Evolutionary conservation across 2,329 filamentous ascomycete species (phyloP).

Genomic region (Diaporthe velutina): DNA sequence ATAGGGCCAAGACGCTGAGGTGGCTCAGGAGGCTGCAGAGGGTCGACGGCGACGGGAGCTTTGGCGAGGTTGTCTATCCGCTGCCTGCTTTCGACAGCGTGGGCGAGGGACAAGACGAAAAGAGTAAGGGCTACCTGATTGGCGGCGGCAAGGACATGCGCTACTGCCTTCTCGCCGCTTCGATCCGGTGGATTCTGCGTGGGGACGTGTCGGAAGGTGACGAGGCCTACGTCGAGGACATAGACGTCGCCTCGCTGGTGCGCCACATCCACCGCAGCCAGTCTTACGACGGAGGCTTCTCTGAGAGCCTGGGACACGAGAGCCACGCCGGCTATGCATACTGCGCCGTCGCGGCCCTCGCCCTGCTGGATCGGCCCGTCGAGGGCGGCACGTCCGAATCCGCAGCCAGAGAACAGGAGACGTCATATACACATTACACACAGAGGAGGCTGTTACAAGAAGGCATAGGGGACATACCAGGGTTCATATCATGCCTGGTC

Average conservation of each 20-base stretch:
- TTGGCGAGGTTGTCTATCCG: conserved; percentile 83
- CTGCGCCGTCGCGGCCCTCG: conserved; percentile 84
- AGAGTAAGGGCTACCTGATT: conserved; percentile 54
- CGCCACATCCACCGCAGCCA: conserved; percentile 73
- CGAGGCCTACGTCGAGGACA: conserved; percentile 73
- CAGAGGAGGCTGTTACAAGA: conserved; percentile 52
- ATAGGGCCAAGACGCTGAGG: conserved; percentile 73
- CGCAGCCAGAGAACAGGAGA: background rate
- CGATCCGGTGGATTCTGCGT: conserved; percentile 84
- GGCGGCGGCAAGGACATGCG: conserved; percentile 87
- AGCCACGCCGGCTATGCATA: conserved; percentile 93
- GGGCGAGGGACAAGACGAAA: conserved; percentile 42
- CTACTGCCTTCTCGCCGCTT: conserved; percentile 87
- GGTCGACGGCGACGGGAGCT: conserved; percentile 78
- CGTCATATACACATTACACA: conserved; percentile 27
- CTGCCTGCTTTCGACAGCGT: conserved; percentile 50
- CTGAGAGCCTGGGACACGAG: conserved; percentile 83
- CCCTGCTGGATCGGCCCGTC: conserved; percentile 76
- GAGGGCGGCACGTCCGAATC: conserved; percentile 43
- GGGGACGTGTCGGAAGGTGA: conserved; percentile 67
- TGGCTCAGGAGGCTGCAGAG: conserved; percentile 87
- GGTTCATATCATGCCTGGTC: conserved; percentile 66
- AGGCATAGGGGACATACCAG: conserved; percentile 54
- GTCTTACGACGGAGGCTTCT: conserved; percentile 88
- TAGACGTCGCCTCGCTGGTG: conserved; percentile 79